These are phyloP conservation scores for Penicillium alfredii DNA, from an alignment of 495 filamentous ascomycete genomes.

Conservation along the genomic window DNA sequence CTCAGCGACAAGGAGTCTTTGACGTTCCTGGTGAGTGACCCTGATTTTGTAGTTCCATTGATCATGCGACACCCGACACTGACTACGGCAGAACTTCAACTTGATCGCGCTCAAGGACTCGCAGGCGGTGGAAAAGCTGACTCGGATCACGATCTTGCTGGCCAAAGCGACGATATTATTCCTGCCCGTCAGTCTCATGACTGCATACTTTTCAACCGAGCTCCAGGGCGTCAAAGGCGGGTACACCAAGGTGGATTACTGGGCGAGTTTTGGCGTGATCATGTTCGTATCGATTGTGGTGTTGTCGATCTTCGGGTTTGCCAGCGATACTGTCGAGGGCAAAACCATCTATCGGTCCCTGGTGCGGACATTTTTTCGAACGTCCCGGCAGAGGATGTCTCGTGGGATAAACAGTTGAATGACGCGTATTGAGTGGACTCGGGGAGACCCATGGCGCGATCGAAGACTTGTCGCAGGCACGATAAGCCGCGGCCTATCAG, in stretches of 20 bases:
- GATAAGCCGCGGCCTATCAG: conserved; percentile 19
- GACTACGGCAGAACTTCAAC: conserved; percentile 66
- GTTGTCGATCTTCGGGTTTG: conserved; percentile 43
- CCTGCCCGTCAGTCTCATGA: conserved; percentile 77
- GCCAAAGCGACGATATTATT: conserved; percentile 82
- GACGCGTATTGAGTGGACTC: no score
- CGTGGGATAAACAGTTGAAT: no score
- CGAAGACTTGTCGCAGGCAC: not conserved
- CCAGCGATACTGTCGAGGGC: conserved; percentile 47
- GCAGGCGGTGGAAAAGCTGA: conserved; percentile 69
- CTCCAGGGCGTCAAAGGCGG: conserved; percentile 50
- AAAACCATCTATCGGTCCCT: conserved; percentile 45
- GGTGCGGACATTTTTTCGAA: conserved; percentile 34
- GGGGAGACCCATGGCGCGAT: no score
- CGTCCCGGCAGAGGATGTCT: conserved; percentile 24
- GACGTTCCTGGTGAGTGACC: conserved; percentile 55
- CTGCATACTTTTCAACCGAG: conserved; percentile 75
- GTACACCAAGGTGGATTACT: conserved; percentile 62
- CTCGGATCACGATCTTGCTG: conserved; percentile 72
- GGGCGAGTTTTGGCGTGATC: conserved; percentile 65
- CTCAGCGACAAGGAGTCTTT: conserved; percentile 72
- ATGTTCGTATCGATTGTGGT: conserved; percentile 56
- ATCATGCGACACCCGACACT: no score
- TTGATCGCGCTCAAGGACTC: conserved; percentile 81
- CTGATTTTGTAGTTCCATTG: not conserved